Conservation (phyloP, 2,329 filamentous ascomycete species). For the Stagonosporopsis cucurbitacearum region DNA sequence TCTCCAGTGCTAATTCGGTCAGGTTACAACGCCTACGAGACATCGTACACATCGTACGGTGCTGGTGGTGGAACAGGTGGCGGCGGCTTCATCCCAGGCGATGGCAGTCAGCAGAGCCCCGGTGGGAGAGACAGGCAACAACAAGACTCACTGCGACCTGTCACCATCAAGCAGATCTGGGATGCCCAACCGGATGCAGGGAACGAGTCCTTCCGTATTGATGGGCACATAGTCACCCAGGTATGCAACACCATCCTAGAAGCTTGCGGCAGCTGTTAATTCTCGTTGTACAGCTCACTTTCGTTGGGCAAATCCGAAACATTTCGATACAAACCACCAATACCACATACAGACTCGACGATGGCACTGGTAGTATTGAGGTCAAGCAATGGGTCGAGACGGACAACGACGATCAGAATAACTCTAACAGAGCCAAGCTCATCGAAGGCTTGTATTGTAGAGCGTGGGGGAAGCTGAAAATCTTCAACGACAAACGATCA, state of each 20-base stretch:
- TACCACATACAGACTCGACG: conserved; percentile 90
- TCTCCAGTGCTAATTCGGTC: conserved; percentile 14
- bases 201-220: conserved; percentile 77
- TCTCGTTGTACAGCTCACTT: conserved; percentile 67
- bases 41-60: conserved; percentile 64
- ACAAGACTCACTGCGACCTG: conserved; percentile 87
- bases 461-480: conserved; percentile 83
- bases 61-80: conserved; percentile 61
- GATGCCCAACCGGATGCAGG: conserved; percentile 70
- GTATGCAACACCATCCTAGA: conserved; percentile 37
- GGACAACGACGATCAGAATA: conserved; percentile 56
- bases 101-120: conserved; percentile 55
- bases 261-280: conserved; percentile 18
- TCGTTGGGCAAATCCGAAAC: conserved; percentile 89
- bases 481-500: conserved; percentile 82
- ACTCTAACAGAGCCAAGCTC: conserved; percentile 61
- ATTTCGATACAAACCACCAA: conserved; percentile 88
- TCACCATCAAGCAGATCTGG: conserved; percentile 93
- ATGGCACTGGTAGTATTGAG: conserved; percentile 91
- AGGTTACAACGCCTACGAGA: conserved; percentile 50
- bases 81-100: conserved; percentile 66
- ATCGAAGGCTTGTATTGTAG: conserved; percentile 81
- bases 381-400: conserved; percentile 85
- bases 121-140: conserved; percentile 60
- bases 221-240: conserved; percentile 72